Evolutionary conservation across 495 filamentous ascomycete genomes (phyloP), one percentile per base, ranked within the genome.

Genomic region (Bombardia bombarda): DNA sequence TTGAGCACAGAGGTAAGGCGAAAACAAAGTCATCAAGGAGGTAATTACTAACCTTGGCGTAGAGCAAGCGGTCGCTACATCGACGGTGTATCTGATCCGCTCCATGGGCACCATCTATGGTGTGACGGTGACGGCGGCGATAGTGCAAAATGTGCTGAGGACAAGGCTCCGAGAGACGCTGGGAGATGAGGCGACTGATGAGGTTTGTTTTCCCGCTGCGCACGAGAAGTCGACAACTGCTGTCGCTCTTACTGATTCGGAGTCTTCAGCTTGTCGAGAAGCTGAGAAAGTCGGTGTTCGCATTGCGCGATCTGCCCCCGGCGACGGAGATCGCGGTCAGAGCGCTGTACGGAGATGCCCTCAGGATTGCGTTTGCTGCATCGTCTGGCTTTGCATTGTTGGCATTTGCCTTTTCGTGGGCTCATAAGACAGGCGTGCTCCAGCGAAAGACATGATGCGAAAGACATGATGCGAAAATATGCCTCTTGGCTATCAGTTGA

Each of bases 51-150:
- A 57, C 40, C 34, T 22, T 7, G 20, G 3, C 16, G 7, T 48
- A 81, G 80, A 82, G 37, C 78, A 82, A 55, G 79, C 79, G 10
- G 78, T 83, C 10, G 79, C 79, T 0, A 70, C 80, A 0, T 82
- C 79, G 6, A 81, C 74, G 0, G 76, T 80, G 12, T 82, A 82
- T 47, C 68, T 82, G 34, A 74, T 81, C 37, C 77, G 78, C 22
- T 80, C 75, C 12, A 69, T 82, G 41, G 80, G 80, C 5, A 74
- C 68, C 3, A 80, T 82, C 18, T 82, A 77, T 66, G 79, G 79
- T 12, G 79, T 84, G 0, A 77, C 80, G 0, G 63, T 79, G 2
- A 78, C 76, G 0, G 75, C 77, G 1, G 67, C 78, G 0, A 79
- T 82, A 28, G 69, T 82, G 12, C 79, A 84, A 56, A 82, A 80